Percentiles rank a stretch among this genome's conserved stretches.
These are phyloP conservation scores for Talaromyces nanjingensis DNA, from an alignment of 495 filamentous ascomycete species.

Conservation along the genomic window DNA sequence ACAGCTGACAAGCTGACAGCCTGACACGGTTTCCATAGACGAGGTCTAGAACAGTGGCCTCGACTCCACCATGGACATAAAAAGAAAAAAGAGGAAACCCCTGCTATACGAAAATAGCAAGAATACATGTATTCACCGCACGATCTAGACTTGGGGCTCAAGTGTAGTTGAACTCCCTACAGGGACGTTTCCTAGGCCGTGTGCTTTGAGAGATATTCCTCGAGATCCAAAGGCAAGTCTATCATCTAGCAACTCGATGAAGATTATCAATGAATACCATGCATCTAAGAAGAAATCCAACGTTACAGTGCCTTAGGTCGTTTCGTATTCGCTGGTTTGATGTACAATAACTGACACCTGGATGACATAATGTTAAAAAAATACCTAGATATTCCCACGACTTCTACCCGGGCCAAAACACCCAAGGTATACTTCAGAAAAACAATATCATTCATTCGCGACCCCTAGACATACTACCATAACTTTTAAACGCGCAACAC, in stretches of 20 bases:
- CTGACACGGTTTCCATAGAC: background rate
- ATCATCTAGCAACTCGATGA: too few species aligned
- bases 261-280: background rate
- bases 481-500: background rate
- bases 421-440: background rate
- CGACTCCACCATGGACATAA: background rate
- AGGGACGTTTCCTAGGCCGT: background rate
- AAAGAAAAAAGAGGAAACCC: background rate
- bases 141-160: background rate
- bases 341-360: background rate
- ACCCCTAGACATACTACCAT: background rate
- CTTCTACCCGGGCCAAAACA: background rate
- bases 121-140: background rate
- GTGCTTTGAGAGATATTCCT: background rate
- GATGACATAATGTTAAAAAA: background rate
- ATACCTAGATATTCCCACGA: background rate
- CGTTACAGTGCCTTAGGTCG: background rate
- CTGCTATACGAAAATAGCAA: background rate
- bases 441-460: background rate
- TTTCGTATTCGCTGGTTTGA: background rate
- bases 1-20: background rate
- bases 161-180: background rate
- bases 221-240: background rate
- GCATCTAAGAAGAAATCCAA: background rate
- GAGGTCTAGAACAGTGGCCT: background rate